Base-by-base conservation (phyloP, 805 yeast genomes). In the Myxozyma sirexii region DNA sequence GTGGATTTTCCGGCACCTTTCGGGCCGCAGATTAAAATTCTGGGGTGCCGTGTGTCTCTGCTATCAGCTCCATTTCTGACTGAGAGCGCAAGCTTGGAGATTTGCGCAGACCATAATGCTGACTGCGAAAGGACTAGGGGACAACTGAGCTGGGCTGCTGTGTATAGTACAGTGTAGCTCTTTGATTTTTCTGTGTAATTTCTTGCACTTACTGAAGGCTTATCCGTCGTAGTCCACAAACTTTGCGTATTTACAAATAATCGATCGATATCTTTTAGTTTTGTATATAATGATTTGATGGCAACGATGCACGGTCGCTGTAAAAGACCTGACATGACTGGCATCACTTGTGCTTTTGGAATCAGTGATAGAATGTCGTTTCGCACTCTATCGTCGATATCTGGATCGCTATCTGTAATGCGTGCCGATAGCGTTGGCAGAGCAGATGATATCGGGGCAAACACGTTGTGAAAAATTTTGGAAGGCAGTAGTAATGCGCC, bases 1-100 rank as follows among this genome's bases (percentile, higher is more conserved):
- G 96, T 86, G 0, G 96, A 87, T 69, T 91, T 91, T 1, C 97
- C 97, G 0, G 90, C 80, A 62, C 87, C 87, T 69, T 89, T 90
- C 43, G 84, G 79, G 0, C 92, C 92, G 23, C 83, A 75, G 0
- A 84, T 72, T 54, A 84, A 71, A 1, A 80, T 59, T 5, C 60
- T 35, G 8, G 52, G 52, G 37, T 48, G 53, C 1, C 53, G 53
- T 2, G 53, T 48, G 15, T 48, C 53, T 35, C 53, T 12, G 24
- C 53, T 48, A 23, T 50, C 17, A 17, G 29, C 37, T 33, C 27
- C 24, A 21, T 21, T 21, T 7, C 15, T 54, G 48, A 21, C 45
- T n/a, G 17, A 54, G 64, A 8, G 23, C 10, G 51, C 21, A 6
- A 54, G 23, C 26, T 24, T 37, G 7, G 51, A 24, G 17, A 58